phyloP scores from a whole-genome alignment of 495 filamentous ascomycete genomes.

The Saxispiralis lemnorum region DNA sequence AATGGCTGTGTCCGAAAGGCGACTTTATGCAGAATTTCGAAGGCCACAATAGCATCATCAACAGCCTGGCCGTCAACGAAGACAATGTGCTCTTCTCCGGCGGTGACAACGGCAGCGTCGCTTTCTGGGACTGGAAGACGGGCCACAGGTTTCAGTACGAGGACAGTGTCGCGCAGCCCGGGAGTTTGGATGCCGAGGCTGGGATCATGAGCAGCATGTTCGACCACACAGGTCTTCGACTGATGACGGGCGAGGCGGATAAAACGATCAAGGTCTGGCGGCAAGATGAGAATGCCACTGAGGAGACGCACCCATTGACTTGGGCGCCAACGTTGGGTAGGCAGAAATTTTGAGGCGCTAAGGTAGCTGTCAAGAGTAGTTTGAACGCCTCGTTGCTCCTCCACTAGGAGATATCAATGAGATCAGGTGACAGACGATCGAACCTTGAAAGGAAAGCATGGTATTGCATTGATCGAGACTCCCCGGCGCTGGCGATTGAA shows the following conservation, averaged over 20 bases:
- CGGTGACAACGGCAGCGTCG: conserved; percentile 88
- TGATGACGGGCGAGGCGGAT: conserved; percentile 89
- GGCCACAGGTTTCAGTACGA: conserved; percentile 75
- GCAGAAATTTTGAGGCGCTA: conserved; percentile 40
- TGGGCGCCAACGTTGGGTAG: conserved; percentile 76
- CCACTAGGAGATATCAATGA: no score
- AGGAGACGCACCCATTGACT: conserved; percentile 76
- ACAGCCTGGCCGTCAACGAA: conserved; percentile 81
- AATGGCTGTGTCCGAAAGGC: conserved; percentile 97
- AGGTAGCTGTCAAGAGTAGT: no score
- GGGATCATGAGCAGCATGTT: conserved; percentile 88
- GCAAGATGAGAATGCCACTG: conserved; percentile 72
- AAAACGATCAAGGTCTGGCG: conserved; percentile 99
- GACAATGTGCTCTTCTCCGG: conserved; percentile 91
- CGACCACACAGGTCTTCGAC: conserved; percentile 67
- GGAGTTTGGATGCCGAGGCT: conserved; percentile 80
- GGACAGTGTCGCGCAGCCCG: conserved; percentile 84
- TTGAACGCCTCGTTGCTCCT: no score
- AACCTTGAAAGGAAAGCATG: no score
- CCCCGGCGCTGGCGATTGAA: no score
- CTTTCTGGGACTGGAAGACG: conserved; percentile 99
- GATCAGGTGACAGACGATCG: no score
- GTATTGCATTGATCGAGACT: no score
- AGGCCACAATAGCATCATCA: conserved; percentile 89
- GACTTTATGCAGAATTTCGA: conserved; percentile 99